Base-by-base conservation (phyloP, 2,329 filamentous ascomycete species). In the Davidsoniella eucalypti region DNA sequence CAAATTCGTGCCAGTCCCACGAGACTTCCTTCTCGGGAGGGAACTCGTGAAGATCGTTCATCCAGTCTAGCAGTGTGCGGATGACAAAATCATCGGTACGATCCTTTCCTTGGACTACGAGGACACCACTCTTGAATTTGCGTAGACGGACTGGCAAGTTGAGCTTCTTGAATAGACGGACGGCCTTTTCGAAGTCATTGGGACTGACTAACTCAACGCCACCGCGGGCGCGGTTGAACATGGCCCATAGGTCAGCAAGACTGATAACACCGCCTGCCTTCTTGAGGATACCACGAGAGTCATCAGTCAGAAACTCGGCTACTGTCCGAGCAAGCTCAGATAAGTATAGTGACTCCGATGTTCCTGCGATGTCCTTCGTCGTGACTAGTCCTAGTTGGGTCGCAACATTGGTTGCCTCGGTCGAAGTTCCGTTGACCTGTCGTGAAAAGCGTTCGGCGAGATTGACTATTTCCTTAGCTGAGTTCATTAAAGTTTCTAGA, bases 121-220 rank as follows among this genome's bases (percentile, higher is more conserved):
- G 76, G n/a, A 96, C 78, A 0, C 92, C 92, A 58, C 85, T 94
- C 61, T 85, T 90, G 69, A 98, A 96, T 18, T 82, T 82, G 42
- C 92, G 77, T 25, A 96, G 68, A 17, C 90, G 80, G 8, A 98
- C 80, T 0, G 92, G 92, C 3, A 98, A 70, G 58, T 80, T 84
- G 16, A 98, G 70, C 55, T 79, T 83, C 59, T 93, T 87, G 87
- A 92, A 98, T 58, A 94, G 70, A 38, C 78, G 73, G 0, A 87
- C 86, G 1, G 92, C 92, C 60, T 88, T 90, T 60, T 92, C 83
- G 58, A 98, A 94, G 60, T 98, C 92, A 16, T 79, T 70, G 0
- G 92, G 92, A 56, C 86, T 94, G 47, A 96, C 84, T 14, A 98
- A 76, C 63, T 98, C 92, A 14, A 98, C 90, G 6, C 90, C 92